Evolutionary conservation across 495 filamentous ascomycete genomes (phyloP), one percentile per base, ranked within the genome.

Genomic region (Evansstolkia leycettana): DNA sequence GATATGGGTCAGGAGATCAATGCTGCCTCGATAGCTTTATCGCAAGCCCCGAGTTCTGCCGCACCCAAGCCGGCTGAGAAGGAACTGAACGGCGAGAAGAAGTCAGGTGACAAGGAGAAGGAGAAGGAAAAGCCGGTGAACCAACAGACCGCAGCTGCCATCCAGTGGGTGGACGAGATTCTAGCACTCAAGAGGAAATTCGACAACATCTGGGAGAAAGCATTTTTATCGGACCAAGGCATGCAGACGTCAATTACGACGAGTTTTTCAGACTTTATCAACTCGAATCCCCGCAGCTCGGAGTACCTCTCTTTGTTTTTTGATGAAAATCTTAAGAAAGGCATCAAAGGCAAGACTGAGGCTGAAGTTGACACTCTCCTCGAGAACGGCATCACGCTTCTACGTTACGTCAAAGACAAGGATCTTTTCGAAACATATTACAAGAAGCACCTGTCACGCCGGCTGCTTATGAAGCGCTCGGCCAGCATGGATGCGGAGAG

Each of bases 391-490:
- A 89, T 94, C 39, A 78, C 74, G 0, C 67, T 96, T 3, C 60
- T 99, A 19, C 75, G 85, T 18, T 94, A 94, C 35, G 67, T 99
- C 27, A 69, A 74, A 19, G 89, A 95, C 43, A 89, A 94, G 57
- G 92, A 96, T 54, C 75, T 94, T 45, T 99, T 96, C 39, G 92
- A 99, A 55, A 70, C 82, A 2, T 96, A 99, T 58, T 96, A 96
- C 63, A 95, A 96, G 64, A 96, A 94, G 52, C 90, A 99, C 62
- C 70, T 99, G 0, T 85, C 82, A 20, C 75, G 80, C 36, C 73
- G 92, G 10, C 60, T 99, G 27, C 62, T 99, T 14, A 83, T 85
- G 70, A 78, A 78, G 44, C 86, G 86, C 34, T 84, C 86, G 1
- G 73, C 86, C 38, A 92, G 83, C 47, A 82, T 81, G 49, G 87